phyloP scores from a whole-genome alignment of 495 filamentous ascomycete species.

The Penicillium dipodomyicola region DNA sequence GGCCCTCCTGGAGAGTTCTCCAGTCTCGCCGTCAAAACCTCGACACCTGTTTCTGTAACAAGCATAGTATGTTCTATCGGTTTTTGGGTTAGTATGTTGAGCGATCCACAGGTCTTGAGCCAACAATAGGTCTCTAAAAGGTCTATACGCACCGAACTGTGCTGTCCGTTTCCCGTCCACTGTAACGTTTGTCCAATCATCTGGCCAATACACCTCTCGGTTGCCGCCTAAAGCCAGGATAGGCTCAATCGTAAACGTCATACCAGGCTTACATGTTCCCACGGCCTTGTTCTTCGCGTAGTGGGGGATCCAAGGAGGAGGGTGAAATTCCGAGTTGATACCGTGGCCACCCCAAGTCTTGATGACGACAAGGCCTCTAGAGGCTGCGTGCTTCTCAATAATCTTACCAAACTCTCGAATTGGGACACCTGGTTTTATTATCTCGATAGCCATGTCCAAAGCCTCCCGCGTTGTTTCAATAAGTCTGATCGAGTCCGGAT shows the following conservation, averaged over 20 bases:
- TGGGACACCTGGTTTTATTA: constrained; percentile 66
- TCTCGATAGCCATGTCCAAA: constrained; percentile 62
- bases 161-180: constrained; percentile 67
- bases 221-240: constrained; percentile 67
- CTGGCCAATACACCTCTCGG: constrained; percentile 67
- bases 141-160: constrained; percentile 52
- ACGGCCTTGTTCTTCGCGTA: constrained; percentile 73
- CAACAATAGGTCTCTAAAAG: background rate
- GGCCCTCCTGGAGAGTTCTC: constrained; percentile 74
- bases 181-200: constrained; percentile 70
- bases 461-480: constrained; percentile 65
- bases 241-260: constrained; percentile 76
- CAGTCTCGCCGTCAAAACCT: constrained; percentile 75
- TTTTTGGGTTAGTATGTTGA: background rate
- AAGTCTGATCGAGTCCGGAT: constrained; percentile 63
- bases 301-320: constrained; percentile 68
- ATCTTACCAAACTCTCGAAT: constrained; percentile 67
- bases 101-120: too few relatives aligned
- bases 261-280: constrained; percentile 65
- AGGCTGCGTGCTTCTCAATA: constrained; percentile 68
- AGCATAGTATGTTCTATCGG: constrained; percentile 72
- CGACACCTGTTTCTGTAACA: constrained; percentile 83
- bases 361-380: constrained; percentile 59
- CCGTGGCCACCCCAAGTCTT: constrained; percentile 70
- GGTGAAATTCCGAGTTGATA: constrained; percentile 67